Percentiles rank a stretch among this genome's conserved stretches.
phyloP scores from a whole-genome alignment of 345 rosid genomes.

The Melastoma malabathricum region DNA sequence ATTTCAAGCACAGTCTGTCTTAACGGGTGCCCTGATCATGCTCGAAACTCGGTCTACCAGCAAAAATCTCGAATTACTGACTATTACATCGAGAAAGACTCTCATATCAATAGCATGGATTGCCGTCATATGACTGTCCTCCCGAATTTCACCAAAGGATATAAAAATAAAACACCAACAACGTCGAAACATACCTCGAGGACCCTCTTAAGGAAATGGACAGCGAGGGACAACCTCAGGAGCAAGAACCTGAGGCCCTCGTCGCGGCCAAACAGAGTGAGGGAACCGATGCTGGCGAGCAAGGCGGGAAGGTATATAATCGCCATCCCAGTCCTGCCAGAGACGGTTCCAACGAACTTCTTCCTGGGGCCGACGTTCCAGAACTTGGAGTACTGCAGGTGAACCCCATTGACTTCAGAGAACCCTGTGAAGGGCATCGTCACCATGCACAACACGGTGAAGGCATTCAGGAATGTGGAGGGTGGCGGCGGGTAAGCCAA shows the following conservation, averaged over 20 bases:
- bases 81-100: no score
- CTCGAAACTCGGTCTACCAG: no score
- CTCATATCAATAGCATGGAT: no score
- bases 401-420: slow-evolving; percentile 31
- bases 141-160: not conserved
- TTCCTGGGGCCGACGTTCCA: slow-evolving; percentile 3
- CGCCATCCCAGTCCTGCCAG: slow-evolving; percentile 53
- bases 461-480: slow-evolving; percentile 15
- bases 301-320: slow-evolving; percentile 45
- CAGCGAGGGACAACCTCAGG: slow-evolving; percentile 33
- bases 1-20: no score
- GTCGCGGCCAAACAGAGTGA: slow-evolving; percentile 24
- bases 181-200: slow-evolving; percentile 23
- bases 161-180: not conserved
- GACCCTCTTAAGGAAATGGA: slow-evolving; percentile 65
- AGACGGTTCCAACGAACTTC: slow-evolving; percentile 11
- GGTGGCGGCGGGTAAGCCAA: slow-evolving; percentile 12
- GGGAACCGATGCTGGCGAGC: slow-evolving; percentile 36
- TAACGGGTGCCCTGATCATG: no score
- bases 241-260: slow-evolving; percentile 33
- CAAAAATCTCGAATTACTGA: no score
- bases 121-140: not conserved
- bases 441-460: slow-evolving; percentile 19
- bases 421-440: slow-evolving; percentile 23
- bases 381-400: slow-evolving; percentile 55